Base-by-base conservation (phyloP, 106 monocot species). In the Xerophyta viscosa region DNA sequence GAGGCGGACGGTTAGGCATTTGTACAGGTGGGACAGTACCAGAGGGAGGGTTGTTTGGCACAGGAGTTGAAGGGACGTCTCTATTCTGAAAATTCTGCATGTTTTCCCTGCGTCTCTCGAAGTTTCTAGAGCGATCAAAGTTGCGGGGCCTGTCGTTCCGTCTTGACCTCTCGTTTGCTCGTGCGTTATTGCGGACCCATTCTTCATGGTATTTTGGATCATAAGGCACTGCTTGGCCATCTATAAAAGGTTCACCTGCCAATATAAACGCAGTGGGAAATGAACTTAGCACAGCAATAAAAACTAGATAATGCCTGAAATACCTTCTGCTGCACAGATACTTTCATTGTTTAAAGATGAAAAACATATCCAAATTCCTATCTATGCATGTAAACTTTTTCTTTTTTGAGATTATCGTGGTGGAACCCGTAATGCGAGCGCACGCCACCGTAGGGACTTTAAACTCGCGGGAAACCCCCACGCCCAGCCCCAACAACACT, bases 181-280 rank as follows among this genome's bases (percentile, higher is more conserved):
- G 84, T 8, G 75, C 73, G 54, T 84, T 84, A 50, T 88, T 88
- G 9, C 78, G 64, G 8, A 84, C 84, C 83, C 84, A 83, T 60
- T 84, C 83, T 29, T 80, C 83, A 27, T 90, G 84, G 64, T 80
- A 90, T 41, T 67, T 71, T 21, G 88, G 94, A 53, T 96, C 94
- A 39, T 96, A 96, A 11, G 94, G 94, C 21, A 89, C 84, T 21
- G 94, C 88, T 63, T 96, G 49, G 23, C 94, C 94, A 61, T 96
- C 52, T 43, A 96, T 88, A 50, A 96, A 96, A 19, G 94, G 94
- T 41, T 96, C 94, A 8, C 94, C 94, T 96, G 68, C 45, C 56
- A 36, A 25, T 64, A 22, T 30, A 25, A 29, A 57, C 0, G 39
- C n/a, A 55, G 36, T 18, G 37, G 37, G 14, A 37, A 31, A 39